Conservation (phyloP, 768 basidiomycete genomes). For the Naematelia encephala region DNA sequence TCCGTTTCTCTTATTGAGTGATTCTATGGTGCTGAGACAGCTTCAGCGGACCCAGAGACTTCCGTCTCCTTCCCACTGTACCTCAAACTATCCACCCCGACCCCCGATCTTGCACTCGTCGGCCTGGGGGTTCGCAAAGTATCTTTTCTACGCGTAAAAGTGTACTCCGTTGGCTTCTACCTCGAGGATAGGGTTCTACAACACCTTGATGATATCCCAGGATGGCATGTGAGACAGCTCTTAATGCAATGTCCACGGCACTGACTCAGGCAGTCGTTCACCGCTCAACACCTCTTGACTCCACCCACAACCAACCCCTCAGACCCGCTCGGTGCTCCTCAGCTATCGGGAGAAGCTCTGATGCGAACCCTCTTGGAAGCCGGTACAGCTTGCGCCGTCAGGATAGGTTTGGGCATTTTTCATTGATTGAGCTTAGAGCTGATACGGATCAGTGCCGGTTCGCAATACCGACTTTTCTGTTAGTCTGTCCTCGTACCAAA, state of each 20-base stretch:
- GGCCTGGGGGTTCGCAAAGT: constrained; percentile 85
- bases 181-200: constrained; percentile 60
- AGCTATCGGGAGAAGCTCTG: constrained; percentile 41
- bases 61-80: constrained; percentile 46
- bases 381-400: constrained; percentile 43
- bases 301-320: constrained; percentile 17
- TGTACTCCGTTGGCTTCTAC: constrained; percentile 88
- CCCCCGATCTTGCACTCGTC: constrained; percentile 64
- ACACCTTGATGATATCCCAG: constrained; percentile 23
- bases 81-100: constrained; percentile 11
- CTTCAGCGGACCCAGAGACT: constrained; percentile 50
- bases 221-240: constrained; percentile 38
- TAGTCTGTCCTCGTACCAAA: constrained; percentile 8
- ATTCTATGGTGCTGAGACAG: not conserved
- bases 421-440: not conserved
- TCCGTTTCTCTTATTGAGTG: not conserved
- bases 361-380: constrained; percentile 43
- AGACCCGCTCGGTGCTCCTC: constrained; percentile 19
- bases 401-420: constrained; percentile 44
- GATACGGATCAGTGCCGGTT: constrained; percentile 46
- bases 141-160: constrained; percentile 80
- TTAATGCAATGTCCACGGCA: not conserved
- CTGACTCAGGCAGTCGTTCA: constrained; percentile 19
- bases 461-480: constrained; percentile 51
- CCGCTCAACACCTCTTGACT: constrained; percentile 25